These are phyloP conservation scores for Fagus sylvatica DNA, from an alignment of 306 rosid genomes.

Conservation along the genomic window DNA sequence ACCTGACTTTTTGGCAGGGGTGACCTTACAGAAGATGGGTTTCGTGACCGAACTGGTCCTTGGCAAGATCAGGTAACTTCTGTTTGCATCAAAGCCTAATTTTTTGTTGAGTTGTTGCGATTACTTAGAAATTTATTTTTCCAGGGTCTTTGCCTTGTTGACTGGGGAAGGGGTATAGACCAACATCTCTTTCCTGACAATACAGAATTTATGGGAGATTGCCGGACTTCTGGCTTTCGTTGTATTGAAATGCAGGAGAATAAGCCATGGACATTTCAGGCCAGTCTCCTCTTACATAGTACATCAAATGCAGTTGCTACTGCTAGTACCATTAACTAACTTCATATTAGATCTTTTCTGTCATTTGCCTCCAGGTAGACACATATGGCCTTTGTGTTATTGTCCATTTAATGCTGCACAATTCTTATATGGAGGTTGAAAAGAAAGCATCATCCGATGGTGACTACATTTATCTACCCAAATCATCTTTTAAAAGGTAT, in stretches of 20 bases:
- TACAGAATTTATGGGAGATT: conserved; percentile 68
- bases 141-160: conserved; percentile 97
- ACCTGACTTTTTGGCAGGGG: conserved; percentile 48
- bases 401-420: conserved; percentile 83
- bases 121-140: conserved; percentile 24
- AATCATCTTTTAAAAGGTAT: conserved; percentile 73
- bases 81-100: conserved; percentile 14
- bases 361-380: conserved; percentile 64
- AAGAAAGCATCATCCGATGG: conserved; percentile 69
- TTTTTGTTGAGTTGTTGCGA: conserved; percentile 13
- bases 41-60: conserved; percentile 60
- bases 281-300: conserved; percentile 29
- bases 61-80: conserved; percentile 81
- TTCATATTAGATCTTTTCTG: conserved; percentile 7
- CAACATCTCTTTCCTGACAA: conserved; percentile 70
- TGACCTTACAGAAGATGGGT: conserved; percentile 54
- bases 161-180: conserved; percentile 99
- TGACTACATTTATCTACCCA: conserved; percentile 57
- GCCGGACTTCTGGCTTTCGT: conserved; percentile 91
- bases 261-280: conserved; percentile 91
- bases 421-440: conserved; percentile 71
- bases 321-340: conserved; percentile 16
- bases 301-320: conserved; percentile 16
- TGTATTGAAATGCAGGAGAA: conserved; percentile 86
- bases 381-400: conserved; percentile 77